Conservation (phyloP, 306 rosid species). For the Quercus agrifolia region DNA sequence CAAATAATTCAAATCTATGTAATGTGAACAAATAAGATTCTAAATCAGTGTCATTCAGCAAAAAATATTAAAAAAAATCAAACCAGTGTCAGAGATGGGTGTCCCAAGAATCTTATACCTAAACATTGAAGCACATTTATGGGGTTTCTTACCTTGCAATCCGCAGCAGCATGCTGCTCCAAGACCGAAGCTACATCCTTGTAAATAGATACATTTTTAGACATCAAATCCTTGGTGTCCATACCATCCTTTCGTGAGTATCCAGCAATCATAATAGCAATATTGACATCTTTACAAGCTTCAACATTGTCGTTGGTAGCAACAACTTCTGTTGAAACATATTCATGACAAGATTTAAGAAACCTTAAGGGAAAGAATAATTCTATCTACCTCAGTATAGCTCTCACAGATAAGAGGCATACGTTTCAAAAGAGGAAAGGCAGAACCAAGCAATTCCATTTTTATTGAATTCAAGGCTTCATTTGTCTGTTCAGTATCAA, state of each 20-base stretch:
- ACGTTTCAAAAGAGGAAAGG: slow-evolving; percentile 66
- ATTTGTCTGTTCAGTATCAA: slow-evolving; percentile 57
- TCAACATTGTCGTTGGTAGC: slow-evolving; percentile 67
- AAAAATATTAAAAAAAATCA: no score
- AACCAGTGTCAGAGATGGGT: no score
- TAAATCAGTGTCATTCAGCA: no score
- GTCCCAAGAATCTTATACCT: no score
- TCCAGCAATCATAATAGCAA: slow-evolving; percentile 79
- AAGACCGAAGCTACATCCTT: slow-evolving; percentile 77
- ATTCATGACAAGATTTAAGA: not conserved
- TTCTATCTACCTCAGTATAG: not conserved
- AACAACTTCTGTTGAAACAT: slow-evolving; percentile 46
- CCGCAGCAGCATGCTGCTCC: slow-evolving; percentile 66
- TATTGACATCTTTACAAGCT: slow-evolving; percentile 64
- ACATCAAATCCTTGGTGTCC: slow-evolving; percentile 80
- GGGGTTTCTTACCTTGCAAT: slow-evolving; percentile 45
- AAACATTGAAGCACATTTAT: not conserved
- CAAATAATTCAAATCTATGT: no score
- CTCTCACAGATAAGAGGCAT: not conserved
- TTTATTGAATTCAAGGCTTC: slow-evolving; percentile 62
- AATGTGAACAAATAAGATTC: no score
- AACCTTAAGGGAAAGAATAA: not conserved
- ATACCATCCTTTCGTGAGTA: slow-evolving; percentile 71
- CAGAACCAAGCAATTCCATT: slow-evolving; percentile 72
- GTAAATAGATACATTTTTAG: slow-evolving; percentile 68